phyloP scores from a whole-genome alignment of 441 rosid genomes.

The Geranium incanum region DNA sequence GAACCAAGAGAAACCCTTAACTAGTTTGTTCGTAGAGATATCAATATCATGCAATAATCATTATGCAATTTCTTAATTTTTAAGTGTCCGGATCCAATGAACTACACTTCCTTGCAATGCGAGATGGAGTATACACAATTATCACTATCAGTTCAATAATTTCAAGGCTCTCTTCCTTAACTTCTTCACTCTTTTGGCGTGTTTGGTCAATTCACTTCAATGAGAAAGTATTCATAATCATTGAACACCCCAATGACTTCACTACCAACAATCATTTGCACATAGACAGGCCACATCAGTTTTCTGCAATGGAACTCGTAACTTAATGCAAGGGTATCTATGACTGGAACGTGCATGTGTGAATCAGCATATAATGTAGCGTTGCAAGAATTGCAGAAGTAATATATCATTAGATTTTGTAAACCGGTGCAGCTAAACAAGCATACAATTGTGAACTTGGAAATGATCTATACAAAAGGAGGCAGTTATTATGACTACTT shows the following conservation, averaged over 20 bases:
- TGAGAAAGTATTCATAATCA: slow-evolving; percentile 1
- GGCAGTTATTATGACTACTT: not conserved
- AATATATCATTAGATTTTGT: not conserved
- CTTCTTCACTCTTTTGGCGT: not conserved
- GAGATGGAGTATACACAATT: not conserved
- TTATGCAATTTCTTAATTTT: not conserved
- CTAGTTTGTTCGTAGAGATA: not conserved
- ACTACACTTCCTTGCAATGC: not conserved
- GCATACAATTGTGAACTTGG: not conserved
- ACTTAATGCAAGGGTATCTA: not conserved
- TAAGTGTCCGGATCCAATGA: slow-evolving; percentile 8
- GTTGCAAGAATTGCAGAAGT: not conserved
- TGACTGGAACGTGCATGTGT: not conserved
- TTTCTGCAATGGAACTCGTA: not conserved
- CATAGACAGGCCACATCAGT: slow-evolving; percentile 20
- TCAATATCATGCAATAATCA: not conserved
- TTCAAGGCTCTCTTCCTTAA: not conserved
- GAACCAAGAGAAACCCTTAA: not conserved
- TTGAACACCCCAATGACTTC: slow-evolving; percentile 18
- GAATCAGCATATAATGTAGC: not conserved
- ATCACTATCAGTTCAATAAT: not conserved
- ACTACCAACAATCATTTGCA: slow-evolving; percentile 26
- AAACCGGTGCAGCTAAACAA: not conserved
- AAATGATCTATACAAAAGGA: not conserved
- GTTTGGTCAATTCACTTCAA: not conserved